phyloP scores from a whole-genome alignment of 148 eudicot species.

The Fagopyrum esculentum region DNA sequence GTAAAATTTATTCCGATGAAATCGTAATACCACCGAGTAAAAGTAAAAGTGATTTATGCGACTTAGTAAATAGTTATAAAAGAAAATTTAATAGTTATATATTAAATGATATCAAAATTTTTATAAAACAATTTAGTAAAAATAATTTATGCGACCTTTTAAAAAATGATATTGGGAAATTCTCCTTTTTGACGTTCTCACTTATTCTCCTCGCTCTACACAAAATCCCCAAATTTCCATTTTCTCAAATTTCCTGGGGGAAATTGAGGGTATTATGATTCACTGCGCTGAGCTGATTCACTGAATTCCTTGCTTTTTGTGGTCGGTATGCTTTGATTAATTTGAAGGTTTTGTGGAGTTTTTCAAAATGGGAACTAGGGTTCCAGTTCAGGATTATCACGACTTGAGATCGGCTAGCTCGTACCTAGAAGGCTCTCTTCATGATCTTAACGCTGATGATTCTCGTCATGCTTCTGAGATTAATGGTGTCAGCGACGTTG shows the following conservation, averaged over 20 bases:
- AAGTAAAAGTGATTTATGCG: too few relatives aligned
- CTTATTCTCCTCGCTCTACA: neutral
- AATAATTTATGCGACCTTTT: too few relatives aligned
- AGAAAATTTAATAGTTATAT: too few relatives aligned
- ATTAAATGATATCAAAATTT: too few relatives aligned
- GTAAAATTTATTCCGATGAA: too few relatives aligned
- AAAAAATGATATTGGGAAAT: too few relatives aligned
- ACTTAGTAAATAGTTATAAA: too few relatives aligned
- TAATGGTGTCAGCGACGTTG: slow-evolving; percentile 28
- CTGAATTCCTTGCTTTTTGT: neutral
- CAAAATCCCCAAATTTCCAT: neutral
- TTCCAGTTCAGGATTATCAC: slow-evolving; percentile 46
- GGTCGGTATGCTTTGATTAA: neutral
- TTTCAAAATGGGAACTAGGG: slow-evolving; percentile 44
- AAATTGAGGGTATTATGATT: neutral
- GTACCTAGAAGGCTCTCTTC: slow-evolving; percentile 40
- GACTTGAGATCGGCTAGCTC: slow-evolving; percentile 47
- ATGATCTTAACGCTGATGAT: slow-evolving; percentile 39
- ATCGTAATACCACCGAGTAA: too few relatives aligned
- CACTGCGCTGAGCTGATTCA: neutral
- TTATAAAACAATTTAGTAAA: too few relatives aligned
- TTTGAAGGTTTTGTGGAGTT: neutral
- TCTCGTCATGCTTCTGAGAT: slow-evolving; percentile 30
- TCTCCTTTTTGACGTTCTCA: neutral
- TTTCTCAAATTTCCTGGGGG: neutral